phyloP scores from a whole-genome alignment of 352 stramenopile genomes.

The Globisporangium camurandrum region DNA sequence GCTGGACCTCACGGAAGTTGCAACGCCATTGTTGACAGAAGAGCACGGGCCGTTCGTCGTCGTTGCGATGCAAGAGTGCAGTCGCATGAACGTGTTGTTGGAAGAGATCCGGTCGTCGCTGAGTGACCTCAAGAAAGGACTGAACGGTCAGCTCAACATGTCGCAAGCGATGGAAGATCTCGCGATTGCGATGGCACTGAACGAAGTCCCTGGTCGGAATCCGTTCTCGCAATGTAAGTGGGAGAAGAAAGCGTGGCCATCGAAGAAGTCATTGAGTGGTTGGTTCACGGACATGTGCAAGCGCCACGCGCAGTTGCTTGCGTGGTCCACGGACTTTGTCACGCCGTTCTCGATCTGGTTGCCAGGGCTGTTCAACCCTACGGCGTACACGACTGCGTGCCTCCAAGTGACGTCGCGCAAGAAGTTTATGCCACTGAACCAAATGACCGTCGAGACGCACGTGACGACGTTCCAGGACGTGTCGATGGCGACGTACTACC shows the following conservation, averaged over 20 bases:
- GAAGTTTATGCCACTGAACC: slow-evolving; percentile 90
- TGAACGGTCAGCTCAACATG: slow-evolving; percentile 96
- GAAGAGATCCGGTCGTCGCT: slow-evolving; percentile 89
- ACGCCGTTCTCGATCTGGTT: slow-evolving; percentile 94
- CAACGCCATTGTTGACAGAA: slow-evolving; percentile 81
- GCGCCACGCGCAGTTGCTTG: slow-evolving; percentile 84
- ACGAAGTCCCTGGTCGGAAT: slow-evolving; percentile 92
- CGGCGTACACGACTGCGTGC: slow-evolving; percentile 93
- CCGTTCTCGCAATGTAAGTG: slow-evolving; percentile 94
- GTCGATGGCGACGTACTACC: slow-evolving; percentile 72
- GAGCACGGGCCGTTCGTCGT: slow-evolving; percentile 92
- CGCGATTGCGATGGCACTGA: slow-evolving; percentile 85
- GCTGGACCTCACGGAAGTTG: slow-evolving; percentile 85
- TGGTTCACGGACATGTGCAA: slow-evolving; percentile 93
- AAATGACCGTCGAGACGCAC: slow-evolving; percentile 95
- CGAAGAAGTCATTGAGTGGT: slow-evolving; percentile 88
- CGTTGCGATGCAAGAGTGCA: slow-evolving; percentile 92
- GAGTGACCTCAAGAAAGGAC: slow-evolving; percentile 91
- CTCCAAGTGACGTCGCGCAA: slow-evolving; percentile 92
- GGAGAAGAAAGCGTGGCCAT: slow-evolving; percentile 95
- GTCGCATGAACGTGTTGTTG: slow-evolving; percentile 91
- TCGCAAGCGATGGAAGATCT: slow-evolving; percentile 93
- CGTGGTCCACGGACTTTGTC: slow-evolving; percentile 88
- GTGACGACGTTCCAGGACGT: slow-evolving; percentile 90
- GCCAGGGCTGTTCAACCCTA: slow-evolving; percentile 94